Percentiles rank a stretch among this genome's conserved stretches.
Evolutionary conservation across 345 rosid genomes (phyloP).

Genomic region (Cochlearia excelsa): DNA sequence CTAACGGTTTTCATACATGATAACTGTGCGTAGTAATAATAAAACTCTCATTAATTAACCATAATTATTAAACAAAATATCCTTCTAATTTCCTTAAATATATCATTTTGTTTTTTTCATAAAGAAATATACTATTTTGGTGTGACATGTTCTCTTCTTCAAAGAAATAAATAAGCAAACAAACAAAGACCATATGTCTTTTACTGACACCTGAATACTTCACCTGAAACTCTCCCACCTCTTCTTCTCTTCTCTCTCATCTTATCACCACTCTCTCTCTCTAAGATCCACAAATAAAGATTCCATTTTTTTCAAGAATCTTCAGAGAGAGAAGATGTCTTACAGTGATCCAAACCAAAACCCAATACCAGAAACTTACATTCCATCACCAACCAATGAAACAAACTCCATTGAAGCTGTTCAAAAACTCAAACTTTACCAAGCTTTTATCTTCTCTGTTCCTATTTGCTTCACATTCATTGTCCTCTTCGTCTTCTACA

Average conservation of each 20-base stretch:
- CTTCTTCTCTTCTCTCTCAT: constrained; percentile 13
- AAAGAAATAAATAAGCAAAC: neutral
- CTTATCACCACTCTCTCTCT: constrained; percentile 20
- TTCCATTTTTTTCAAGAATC: neutral
- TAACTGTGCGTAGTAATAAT: neutral
- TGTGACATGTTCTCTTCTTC: constrained; percentile 5
- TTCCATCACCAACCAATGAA: constrained; percentile 28
- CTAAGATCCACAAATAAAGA: neutral
- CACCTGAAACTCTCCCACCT: constrained; percentile 20
- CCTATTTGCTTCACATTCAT: constrained; percentile 69
- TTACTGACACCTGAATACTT: constrained; percentile 30
- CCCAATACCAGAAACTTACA: constrained; percentile 28
- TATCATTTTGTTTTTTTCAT: neutral
- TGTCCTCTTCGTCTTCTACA: constrained; percentile 62
- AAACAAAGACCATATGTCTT: constrained; percentile 10
- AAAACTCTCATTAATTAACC: neutral
- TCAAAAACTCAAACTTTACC: constrained; percentile 48
- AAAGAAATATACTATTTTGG: constrained; percentile 1
- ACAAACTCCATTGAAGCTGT: constrained; percentile 36
- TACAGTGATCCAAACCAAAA: constrained; percentile 34
- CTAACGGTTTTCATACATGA: constrained; percentile 13
- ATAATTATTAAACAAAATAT: neutral
- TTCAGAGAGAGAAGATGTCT: constrained; percentile 38
- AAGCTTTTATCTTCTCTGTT: constrained; percentile 62
- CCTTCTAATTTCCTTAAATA: neutral